Evolutionary conservation across 208 protist genomes (phyloP), one percentile per base, ranked within the genome.

Genomic region (Histomonas meleagridis): DNA sequence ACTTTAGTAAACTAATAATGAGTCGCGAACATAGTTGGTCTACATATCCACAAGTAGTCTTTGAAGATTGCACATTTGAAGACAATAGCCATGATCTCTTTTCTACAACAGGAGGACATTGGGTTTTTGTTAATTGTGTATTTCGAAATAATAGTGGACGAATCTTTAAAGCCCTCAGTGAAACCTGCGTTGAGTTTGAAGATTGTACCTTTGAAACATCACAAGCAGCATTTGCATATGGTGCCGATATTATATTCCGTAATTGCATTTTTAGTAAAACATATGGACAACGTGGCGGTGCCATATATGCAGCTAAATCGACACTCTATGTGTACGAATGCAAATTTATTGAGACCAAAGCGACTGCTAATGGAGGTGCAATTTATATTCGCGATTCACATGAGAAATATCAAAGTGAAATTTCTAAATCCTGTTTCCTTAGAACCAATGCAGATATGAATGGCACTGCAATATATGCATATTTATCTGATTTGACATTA

Each of bases 1-100:
- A 86, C 55, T 86, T 86, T 28, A 16, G 55, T 32, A 86, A 86
- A 86, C 55, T 86, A 35, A 86, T 86, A 57, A 86, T 86, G 76
- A 23, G 46, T 16, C 76, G 76, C 23, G 46, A 86, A 28, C 76
- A 86, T 35, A 46, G 46, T 18, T 86, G 76, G 76, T 86, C 76
- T 43, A 48, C 46, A n/a, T 86, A 86, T 38, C 76, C 76, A 57
- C 43, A 51, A 48, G 38, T 86, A 18, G 46, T 86, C 23, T 86
- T 86, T 28, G 46, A 86, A 49, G 76, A 86, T 38, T 86, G 76
- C 46, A 86, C 76, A 46, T 86, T 86, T 35, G 76, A 86, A 55
- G 35, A 86, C 26, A 51, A 43, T 10, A n/a, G 10, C 10, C 14
- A 43, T 38, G 76, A 86, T 35, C 16, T 86, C 7, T 86, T 86